Base-by-base conservation (phyloP, 257 asterid species). In the Jacaranda mimosifolia region DNA sequence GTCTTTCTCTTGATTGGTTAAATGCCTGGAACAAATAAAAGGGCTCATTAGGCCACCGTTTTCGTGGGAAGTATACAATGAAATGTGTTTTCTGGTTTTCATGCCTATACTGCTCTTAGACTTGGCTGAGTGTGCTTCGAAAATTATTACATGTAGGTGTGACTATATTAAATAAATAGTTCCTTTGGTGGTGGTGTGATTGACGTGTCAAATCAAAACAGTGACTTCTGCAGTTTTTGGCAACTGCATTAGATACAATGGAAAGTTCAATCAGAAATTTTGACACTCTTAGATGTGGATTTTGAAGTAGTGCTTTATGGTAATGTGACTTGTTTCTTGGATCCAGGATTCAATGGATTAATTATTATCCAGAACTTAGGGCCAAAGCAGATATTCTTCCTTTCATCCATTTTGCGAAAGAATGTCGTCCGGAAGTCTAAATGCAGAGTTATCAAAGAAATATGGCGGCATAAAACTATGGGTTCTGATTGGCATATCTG, bases 401-500 rank as follows among this genome's bases (percentile, higher is more conserved):
- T 80, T 6, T 13, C 36, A 6, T 73, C 73, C 51, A 18, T 58
- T 42, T 81, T 18, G 71, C 67, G 4, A 26, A 82, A 85, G 86
- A 83, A 94, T 94, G 98, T 58, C 94, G 17, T 86, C 96, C 1
- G 90, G 74, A 42, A 77, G 70, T 59, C 82, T 95, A 65, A 84
- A 89, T 58, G 53, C 92, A 7, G 89, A 85, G 65, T 76, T 91
- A 77, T 89, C 94, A 2, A 90, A 85, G 81, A 91, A 83, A 81
- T 91, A 91, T 64, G 91, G 93, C 68, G 85, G 84, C 71, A 83
- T 95, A 45, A 95, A 91, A 77, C 86, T 95, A 21, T 95, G 99
- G 99, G 97, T 90, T 85, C 83, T 93, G 35, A 86, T 95, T 6
- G 92, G 98, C 53, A 62, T 95, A 67, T 88, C 90, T 57, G 92